Evolutionary conservation across 2,329 filamentous ascomycete species (phyloP).

Genomic region (Tolypocladium cylindrosporum): DNA sequence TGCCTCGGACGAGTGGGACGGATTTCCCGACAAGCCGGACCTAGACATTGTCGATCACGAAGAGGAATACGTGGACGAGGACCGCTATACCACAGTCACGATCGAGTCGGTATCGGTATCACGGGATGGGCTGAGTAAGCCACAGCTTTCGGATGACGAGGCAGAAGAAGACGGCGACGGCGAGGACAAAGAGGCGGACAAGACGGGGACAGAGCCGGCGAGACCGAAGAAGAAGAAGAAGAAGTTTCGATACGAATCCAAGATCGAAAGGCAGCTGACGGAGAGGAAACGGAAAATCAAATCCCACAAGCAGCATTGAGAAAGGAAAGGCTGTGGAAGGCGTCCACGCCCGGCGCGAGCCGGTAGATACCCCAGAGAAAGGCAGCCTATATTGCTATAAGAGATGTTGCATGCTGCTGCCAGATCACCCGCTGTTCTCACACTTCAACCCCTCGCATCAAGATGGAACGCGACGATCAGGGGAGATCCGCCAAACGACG

Average conservation of each 20-base stretch:
- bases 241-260: slow-evolving; percentile 88
- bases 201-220: slow-evolving; percentile 18
- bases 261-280: slow-evolving; percentile 69
- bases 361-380: slow-evolving; percentile 20
- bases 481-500: neutral
- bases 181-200: slow-evolving; percentile 15
- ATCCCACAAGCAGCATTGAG: slow-evolving; percentile 6
- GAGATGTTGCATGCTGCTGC: slow-evolving; percentile 20
- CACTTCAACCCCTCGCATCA: slow-evolving; percentile 14
- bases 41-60: slow-evolving; percentile 60
- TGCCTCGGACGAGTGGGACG: slow-evolving; percentile 50
- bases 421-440: slow-evolving; percentile 16
- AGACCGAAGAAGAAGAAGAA: slow-evolving; percentile 71
- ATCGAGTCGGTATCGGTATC: slow-evolving; percentile 80
- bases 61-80: slow-evolving; percentile 93
- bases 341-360: neutral
- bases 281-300: slow-evolving; percentile 63
- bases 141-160: slow-evolving; percentile 26
- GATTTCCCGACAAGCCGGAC: slow-evolving; percentile 44
- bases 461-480: slow-evolving; percentile 6
- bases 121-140: slow-evolving; percentile 58
- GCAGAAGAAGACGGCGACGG: slow-evolving; percentile 23
- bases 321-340: neutral
- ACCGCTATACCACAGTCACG: slow-evolving; percentile 89
- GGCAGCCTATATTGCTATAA: slow-evolving; percentile 17